These are phyloP conservation scores for Trichocladium uniseriatum DNA, from an alignment of 495 filamentous ascomycete genomes.

Conservation along the genomic window DNA sequence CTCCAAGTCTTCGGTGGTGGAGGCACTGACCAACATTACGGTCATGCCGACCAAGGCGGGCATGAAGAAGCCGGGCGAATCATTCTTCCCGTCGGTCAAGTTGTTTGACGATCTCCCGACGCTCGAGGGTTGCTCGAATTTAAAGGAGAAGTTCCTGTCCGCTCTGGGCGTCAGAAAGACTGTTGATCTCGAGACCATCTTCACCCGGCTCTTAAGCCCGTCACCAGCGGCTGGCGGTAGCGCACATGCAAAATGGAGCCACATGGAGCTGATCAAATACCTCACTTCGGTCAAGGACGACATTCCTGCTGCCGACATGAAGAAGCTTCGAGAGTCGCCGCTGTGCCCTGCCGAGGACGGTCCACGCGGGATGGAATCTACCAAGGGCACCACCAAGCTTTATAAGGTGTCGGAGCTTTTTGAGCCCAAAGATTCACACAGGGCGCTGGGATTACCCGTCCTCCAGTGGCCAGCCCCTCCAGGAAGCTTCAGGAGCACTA, in stretches of 20 bases:
- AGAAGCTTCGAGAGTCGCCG: constrained; percentile 61
- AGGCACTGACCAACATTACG: constrained; percentile 53
- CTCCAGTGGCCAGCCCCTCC: constrained; percentile 69
- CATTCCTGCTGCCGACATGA: constrained; percentile 77
- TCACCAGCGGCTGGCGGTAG: constrained; percentile 29
- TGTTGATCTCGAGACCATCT: constrained; percentile 86
- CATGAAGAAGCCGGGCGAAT: constrained; percentile 76
- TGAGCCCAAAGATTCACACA: constrained; percentile 64
- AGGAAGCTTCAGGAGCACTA: constrained; percentile 51
- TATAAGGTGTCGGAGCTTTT: constrained; percentile 80
- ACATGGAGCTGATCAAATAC: constrained; percentile 90
- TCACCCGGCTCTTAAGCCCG: constrained; percentile 65
- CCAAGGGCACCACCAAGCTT: constrained; percentile 38
- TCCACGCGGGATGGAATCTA: constrained; percentile 33
- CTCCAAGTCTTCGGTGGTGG: constrained; percentile 55
- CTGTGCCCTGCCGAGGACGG: constrained; percentile 75
- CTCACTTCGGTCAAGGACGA: constrained; percentile 81
- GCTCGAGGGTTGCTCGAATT: constrained; percentile 57
- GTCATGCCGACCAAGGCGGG: constrained; percentile 87
- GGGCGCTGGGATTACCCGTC: constrained; percentile 62
- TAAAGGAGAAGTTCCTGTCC: constrained; percentile 82
- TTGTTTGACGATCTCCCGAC: constrained; percentile 89
- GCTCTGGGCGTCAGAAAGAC: constrained; percentile 79
- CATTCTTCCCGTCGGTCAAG: constrained; percentile 88
- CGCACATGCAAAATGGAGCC: constrained; percentile 67